A percentile compares a stretch with the other conserved stretches of the same genome.
phyloP scores from a whole-genome alignment of 768 basidiomycete species.

The Exsudoporus frostii region DNA sequence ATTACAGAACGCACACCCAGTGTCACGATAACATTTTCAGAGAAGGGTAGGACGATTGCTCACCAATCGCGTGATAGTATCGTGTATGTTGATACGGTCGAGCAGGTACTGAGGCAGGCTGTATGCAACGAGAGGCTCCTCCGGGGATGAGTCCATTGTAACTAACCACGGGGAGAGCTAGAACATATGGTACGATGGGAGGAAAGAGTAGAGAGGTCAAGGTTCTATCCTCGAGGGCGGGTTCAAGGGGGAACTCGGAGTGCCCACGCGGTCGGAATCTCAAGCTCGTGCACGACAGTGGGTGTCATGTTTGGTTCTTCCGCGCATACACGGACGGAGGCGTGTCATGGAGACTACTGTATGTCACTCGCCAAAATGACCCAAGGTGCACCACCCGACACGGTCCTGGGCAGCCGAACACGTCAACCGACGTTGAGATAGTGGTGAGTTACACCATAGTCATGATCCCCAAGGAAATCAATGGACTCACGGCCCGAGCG shows the following conservation, averaged over 20 bases:
- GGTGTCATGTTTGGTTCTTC: neutral
- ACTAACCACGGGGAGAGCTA: neutral
- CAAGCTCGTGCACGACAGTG: neutral
- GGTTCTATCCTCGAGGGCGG: slow-evolving; percentile 12
- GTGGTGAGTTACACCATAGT: neutral
- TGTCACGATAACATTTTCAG: neutral
- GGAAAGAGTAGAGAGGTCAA: neutral
- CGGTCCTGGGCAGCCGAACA: slow-evolving; percentile 5
- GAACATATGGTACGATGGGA: neutral
- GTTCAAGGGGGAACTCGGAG: slow-evolving; percentile 1
- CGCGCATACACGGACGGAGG: neutral
- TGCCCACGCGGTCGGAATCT: neutral
- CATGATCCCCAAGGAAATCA: neutral
- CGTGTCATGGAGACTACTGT: slow-evolving; percentile 12
- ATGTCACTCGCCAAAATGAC: neutral
- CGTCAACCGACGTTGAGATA: slow-evolving; percentile 8
- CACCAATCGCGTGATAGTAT: slow-evolving; percentile 27
- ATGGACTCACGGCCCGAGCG: neutral
- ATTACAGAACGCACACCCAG: neutral
- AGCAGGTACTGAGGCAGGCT: slow-evolving; percentile 21
- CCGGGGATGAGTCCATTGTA: slow-evolving; percentile 8
- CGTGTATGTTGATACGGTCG: slow-evolving; percentile 27
- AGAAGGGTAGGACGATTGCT: neutral
- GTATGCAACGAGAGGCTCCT: slow-evolving; percentile 13
- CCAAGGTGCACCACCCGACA: neutral